Evolutionary conservation across 192 early-diverging fungal genomes (phyloP), one percentile per base, ranked within the genome.

Genomic region (Allomyces javanicus): DNA sequence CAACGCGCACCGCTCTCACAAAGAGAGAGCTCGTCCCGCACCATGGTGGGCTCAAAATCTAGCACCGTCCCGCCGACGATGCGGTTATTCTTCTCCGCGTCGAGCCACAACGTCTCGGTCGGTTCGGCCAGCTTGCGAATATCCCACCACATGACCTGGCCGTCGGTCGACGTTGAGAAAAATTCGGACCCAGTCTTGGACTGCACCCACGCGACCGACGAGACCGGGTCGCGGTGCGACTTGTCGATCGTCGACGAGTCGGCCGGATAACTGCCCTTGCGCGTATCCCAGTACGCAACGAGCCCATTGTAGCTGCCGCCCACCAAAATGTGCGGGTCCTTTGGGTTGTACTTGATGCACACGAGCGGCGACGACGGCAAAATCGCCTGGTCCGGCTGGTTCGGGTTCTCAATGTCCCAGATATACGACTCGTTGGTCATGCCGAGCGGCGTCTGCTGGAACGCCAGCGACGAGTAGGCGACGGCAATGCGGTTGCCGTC

Each of bases 361-460:
- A 84, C 82, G 0, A 84, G 65, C 23, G 80, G 80, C 9, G 69
- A 72, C 14, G 73, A 62, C 9, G 82, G 82, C 55, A 81, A 77
- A 21, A 84, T 68, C 9, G 77, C 75, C 64, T 78, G 81, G 43
- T 84, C 82, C 6, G 81, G 80, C 10, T 68, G 68, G 63, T 83
- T 84, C 27, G 81, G 82, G 66, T 79, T 83, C 66, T 84, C 82
- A n/a, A 84, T 71, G 62, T 84, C 81, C 82, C 82, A 84, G 63
- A 84, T 84, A 69, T 83, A 83, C 1, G 77, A 77, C 66, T 84
- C 81, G n/a, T 62, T 66, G 10, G 71, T 77, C 79, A 81, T 83
- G 67, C 79, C 76, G 24, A 72, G 64, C 1, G 78, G 78, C 70
- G 73, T 79, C 11, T 71, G 64, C 69, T 84, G 82, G 64, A 84